Base-by-base conservation (phyloP, 129 eudicot genomes). In the Flaveria bidentis region DNA sequence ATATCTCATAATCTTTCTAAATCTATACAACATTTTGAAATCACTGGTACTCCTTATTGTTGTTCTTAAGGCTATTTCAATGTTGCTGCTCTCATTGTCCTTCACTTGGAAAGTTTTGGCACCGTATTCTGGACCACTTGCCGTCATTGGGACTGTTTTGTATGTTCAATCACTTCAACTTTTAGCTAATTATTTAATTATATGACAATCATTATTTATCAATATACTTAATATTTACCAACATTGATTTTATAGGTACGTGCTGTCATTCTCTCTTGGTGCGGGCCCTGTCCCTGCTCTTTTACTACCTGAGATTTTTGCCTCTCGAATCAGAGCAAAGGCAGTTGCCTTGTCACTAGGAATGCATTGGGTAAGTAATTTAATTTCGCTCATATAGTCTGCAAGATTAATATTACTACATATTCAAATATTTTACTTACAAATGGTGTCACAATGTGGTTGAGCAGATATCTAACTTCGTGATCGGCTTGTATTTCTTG, bases 241-340 rank as follows among this genome's bases (percentile, higher is more conserved):
- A 70, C 69, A 50, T 14, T 15, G 9, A 72, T 45, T 74, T n/a
- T 41, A 9, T 80, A 93, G 98, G 52, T 93, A 93, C 17, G 96
- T 93, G 69, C 71, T 93, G 55, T 93, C 96, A 47, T 93, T 93
- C 63, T 90, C 98, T 14, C 96, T 93, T 77, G 98, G 98, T 72
- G 98, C 98, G 57, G 98, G 98, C 67, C 98, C 98, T 47, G 98
- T 93, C 67, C 98, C 98, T 66, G 96, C 94, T 73, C 95, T 93
- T 67, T 84, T 93, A 75, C 92, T 93, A 67, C 98, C 98, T 2
- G 98, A 93, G 67, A 93, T 93, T 28, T 93, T 93, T 61, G 89
- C 98, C 61, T 93, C 96, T n/a, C 86, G 98, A 78, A 93, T 93
- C 65, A 88, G 98, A 86, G 98, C 98, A 55, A 93, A 93, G 68